Conservation (phyloP, 2,329 filamentous ascomycete species). For the Venturiaceae sp. region DNA sequence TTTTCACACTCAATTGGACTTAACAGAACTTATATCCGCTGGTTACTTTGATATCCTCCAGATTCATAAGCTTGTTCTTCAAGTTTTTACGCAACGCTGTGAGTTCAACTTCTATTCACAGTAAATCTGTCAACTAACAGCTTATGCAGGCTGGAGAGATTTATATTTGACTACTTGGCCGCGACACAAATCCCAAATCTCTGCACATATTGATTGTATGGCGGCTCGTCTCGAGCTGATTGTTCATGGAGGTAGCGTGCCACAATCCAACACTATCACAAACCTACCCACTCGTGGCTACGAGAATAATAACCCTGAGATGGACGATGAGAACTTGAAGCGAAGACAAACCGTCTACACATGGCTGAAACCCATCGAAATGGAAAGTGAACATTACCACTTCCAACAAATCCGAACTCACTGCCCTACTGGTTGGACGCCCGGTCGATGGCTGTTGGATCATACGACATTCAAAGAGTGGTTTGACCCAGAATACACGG, state of each 20-base stretch:
- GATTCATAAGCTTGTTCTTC: not conserved
- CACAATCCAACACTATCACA: not conserved
- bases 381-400: not conserved
- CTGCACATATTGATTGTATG: not conserved
- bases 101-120: not conserved
- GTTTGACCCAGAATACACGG: constrained; percentile 11
- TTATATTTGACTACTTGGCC: not conserved
- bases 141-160: not conserved
- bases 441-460: constrained; percentile 12
- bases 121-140: not conserved
- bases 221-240: not conserved
- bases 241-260: not conserved
- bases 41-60: not conserved
- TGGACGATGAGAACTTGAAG: not conserved
- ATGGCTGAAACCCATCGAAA: not conserved
- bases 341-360: not conserved
- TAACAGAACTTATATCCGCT: not conserved
- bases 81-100: not conserved
- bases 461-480: constrained; percentile 12
- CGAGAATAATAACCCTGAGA: not conserved
- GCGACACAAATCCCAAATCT: not conserved
- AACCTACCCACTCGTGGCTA: not conserved
- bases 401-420: not conserved
- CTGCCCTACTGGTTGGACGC: constrained; percentile 6
- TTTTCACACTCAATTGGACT: not conserved